A percentile compares a stretch with the other conserved stretches of the same genome.
Evolutionary conservation across 2,329 filamentous ascomycete genomes (phyloP).

Genomic region (Arthroderma sp.): DNA sequence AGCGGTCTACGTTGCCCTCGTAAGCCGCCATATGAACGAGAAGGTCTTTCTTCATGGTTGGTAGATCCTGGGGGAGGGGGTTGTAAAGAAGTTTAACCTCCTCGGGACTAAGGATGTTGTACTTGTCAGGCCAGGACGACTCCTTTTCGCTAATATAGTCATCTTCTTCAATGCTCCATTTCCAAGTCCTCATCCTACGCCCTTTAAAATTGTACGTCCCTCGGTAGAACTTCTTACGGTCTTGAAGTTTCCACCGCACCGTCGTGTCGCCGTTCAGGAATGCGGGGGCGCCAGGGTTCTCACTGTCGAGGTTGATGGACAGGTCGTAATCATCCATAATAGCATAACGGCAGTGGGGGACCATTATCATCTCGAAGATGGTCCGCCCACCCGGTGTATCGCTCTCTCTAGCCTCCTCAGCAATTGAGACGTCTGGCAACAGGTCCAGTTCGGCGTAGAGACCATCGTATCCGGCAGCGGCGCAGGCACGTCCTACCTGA

Average conservation of each 20-base stretch:
- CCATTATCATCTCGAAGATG: constrained; percentile 27
- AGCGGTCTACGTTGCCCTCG: constrained; percentile 32
- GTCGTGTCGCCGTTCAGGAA: constrained; percentile 29
- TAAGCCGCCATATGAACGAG: constrained; percentile 31
- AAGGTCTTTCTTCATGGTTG: constrained; percentile 28
- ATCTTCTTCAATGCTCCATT: constrained; percentile 6
- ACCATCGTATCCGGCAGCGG: constrained; percentile 27
- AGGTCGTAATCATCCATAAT: constrained; percentile 31
- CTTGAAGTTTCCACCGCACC: constrained; percentile 20
- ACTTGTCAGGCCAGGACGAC: constrained; percentile 3
- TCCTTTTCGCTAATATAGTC: not conserved
- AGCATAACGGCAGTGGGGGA: constrained; percentile 17
- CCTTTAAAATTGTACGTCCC: not conserved
- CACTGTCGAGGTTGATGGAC: constrained; percentile 12
- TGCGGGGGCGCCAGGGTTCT: constrained; percentile 6
- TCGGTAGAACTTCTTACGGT: constrained; percentile 9
- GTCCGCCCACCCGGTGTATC: constrained; percentile 10
- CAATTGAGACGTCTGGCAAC: constrained; percentile 31
- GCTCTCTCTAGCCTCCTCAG: constrained; percentile 31
- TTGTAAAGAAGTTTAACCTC: constrained; percentile 17
- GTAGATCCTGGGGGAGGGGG: constrained; percentile 29
- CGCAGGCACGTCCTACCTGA: constrained; percentile 32
- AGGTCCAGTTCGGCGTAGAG: constrained; percentile 30
- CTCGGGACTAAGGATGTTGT: constrained; percentile 23
- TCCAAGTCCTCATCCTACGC: not conserved